Conservation (phyloP, 2,329 filamentous ascomycete species). For the Erysiphe pulchra region DNA sequence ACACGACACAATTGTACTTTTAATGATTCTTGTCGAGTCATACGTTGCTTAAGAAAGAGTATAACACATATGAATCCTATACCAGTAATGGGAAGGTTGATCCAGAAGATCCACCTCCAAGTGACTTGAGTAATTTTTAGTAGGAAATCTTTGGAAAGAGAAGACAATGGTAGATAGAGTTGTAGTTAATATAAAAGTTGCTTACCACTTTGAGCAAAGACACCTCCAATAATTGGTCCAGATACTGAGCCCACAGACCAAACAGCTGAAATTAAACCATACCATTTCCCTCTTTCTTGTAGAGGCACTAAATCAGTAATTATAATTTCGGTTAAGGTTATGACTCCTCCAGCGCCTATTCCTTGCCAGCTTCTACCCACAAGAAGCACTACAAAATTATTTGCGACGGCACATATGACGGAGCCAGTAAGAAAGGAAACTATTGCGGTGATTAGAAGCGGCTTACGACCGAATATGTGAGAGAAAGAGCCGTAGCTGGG, state of each 20-base stretch:
- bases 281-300: conserved; percentile 16
- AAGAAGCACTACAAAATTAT: conserved; percentile 14
- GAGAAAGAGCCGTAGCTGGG: conserved; percentile 18
- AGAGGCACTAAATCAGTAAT: conserved; percentile 20
- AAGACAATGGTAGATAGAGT: not conserved
- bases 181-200: too few relatives aligned
- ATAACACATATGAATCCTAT: conserved; percentile 5
- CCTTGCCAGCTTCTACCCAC: conserved; percentile 20
- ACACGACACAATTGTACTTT: conserved; percentile 19
- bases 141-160: not conserved
- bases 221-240: conserved; percentile 27
- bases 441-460: conserved; percentile 5
- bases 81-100: conserved; percentile 9
- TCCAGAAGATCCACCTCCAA: conserved; percentile 39
- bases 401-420: conserved; percentile 14
- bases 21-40: conserved; percentile 1
- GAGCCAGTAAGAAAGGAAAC: conserved; percentile 16
- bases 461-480: conserved; percentile 17
- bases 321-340: conserved; percentile 20
- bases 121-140: conserved; percentile 7
- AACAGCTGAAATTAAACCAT: conserved; percentile 14
- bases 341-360: conserved; percentile 23
- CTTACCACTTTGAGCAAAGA: conserved; percentile 20
- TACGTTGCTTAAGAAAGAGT: conserved; percentile 7
- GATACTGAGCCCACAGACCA: conserved; percentile 29